These are phyloP conservation scores for Fusarium sp. DNA, from an alignment of 2,329 filamentous ascomycete genomes.

Conservation along the genomic window DNA sequence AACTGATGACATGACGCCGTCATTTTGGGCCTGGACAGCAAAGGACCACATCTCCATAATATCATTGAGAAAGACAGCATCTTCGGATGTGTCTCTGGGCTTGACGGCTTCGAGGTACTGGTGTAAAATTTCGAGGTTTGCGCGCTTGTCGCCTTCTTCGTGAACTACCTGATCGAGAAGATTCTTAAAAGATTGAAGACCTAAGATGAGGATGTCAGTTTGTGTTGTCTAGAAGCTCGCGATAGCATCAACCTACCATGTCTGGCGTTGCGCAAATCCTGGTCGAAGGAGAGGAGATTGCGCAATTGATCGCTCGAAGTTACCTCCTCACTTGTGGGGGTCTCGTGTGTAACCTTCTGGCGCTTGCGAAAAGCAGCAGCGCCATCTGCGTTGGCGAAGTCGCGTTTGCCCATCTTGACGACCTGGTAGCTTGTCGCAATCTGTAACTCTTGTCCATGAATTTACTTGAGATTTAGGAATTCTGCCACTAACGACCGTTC, in stretches of 20 bases:
- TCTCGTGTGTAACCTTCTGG: slow-evolving; percentile 66
- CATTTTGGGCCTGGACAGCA: slow-evolving; percentile 81
- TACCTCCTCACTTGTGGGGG: slow-evolving; percentile 70
- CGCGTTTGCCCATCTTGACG: slow-evolving; percentile 59
- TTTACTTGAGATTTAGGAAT: slow-evolving; percentile 51
- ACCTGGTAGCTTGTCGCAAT: slow-evolving; percentile 36
- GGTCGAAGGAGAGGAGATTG: slow-evolving; percentile 75
- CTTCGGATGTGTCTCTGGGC: slow-evolving; percentile 57
- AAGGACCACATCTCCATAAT: slow-evolving; percentile 90
- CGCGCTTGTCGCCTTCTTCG: slow-evolving; percentile 55
- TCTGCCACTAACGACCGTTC: slow-evolving; percentile 51
- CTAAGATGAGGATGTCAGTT: slow-evolving; percentile 50
- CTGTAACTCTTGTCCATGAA: slow-evolving; percentile 27
- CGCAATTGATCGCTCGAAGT: slow-evolving; percentile 73
- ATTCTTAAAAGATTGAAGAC: slow-evolving; percentile 74
- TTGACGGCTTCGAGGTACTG: slow-evolving; percentile 73
- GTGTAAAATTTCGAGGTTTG: slow-evolving; percentile 68
- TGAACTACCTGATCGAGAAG: slow-evolving; percentile 75
- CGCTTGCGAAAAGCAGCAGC: slow-evolving; percentile 61
- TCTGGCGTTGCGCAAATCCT: slow-evolving; percentile 73
- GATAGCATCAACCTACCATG: slow-evolving; percentile 63
- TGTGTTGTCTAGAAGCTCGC: background rate
- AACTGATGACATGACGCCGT: slow-evolving; percentile 82
- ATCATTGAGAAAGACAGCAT: slow-evolving; percentile 75
- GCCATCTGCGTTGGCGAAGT: slow-evolving; percentile 54